These are phyloP conservation scores for Rhododendron ovatum DNA, from an alignment of 148 eudicot species.

Conservation along the genomic window DNA sequence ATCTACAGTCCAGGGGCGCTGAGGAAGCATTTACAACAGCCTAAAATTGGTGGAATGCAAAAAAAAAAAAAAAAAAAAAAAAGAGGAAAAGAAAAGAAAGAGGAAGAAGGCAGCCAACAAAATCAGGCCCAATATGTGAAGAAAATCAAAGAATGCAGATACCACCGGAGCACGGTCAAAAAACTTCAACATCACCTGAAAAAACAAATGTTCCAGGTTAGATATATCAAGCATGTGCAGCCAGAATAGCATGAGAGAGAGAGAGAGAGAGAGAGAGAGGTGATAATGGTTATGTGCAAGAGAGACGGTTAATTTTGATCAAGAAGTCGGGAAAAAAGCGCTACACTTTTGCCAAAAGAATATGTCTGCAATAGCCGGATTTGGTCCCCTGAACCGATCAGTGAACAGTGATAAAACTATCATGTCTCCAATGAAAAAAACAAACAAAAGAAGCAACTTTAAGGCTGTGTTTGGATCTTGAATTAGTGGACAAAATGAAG, in stretches of 20 bases:
- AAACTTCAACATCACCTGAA: constrained; percentile 14
- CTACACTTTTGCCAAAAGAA: neutral
- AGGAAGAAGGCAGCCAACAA: neutral
- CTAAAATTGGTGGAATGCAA: neutral
- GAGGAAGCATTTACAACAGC: constrained; percentile 11
- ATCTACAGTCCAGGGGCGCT: constrained; percentile 22
- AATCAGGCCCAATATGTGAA: neutral
- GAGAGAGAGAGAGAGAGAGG: neutral
- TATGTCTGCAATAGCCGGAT: neutral
- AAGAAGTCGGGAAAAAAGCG: neutral
- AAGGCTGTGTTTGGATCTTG: neutral
- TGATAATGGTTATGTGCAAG: neutral
- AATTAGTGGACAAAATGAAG: neutral
- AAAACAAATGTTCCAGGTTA: neutral
- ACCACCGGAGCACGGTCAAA: neutral
- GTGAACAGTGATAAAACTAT: neutral
- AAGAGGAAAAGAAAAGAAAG: too few species aligned
- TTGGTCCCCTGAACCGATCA: neutral
- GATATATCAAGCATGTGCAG: neutral
- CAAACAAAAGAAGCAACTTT: neutral
- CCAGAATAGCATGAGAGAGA: neutral
- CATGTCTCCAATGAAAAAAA: neutral
- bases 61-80: neutral
- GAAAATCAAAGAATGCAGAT: constrained; percentile 12
- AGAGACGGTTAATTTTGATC: neutral